phyloP scores from a whole-genome alignment of 768 basidiomycete species.

The Coprinopsis cinerea region DNA sequence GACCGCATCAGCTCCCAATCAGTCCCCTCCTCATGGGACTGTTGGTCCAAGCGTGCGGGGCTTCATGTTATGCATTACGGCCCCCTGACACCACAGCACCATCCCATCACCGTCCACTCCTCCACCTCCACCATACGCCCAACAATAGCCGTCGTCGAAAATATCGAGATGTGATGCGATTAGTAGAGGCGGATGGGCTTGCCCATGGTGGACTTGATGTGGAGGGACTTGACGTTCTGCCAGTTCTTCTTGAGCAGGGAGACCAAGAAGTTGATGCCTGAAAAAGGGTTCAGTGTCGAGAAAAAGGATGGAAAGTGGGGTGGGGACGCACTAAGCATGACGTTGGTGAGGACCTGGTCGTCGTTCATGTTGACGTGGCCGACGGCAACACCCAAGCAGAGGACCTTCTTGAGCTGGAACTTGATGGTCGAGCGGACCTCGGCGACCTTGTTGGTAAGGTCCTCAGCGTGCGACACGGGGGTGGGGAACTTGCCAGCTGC shows the following conservation, averaged over 20 bases:
- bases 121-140: slow-evolving; percentile 12
- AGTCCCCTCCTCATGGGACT: slow-evolving; percentile 61
- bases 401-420: slow-evolving; percentile 99
- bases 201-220: slow-evolving; percentile 99
- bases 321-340: slow-evolving; percentile 80
- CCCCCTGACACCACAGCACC: slow-evolving; percentile 21
- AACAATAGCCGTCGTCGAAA: slow-evolving; percentile 10
- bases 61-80: slow-evolving; percentile 89
- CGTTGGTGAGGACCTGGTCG: slow-evolving; percentile 94
- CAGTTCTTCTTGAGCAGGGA: slow-evolving; percentile 99
- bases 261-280: slow-evolving; percentile 99
- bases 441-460: slow-evolving; percentile 81
- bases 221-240: slow-evolving; percentile 98
- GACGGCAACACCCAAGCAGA: slow-evolving; percentile 98
- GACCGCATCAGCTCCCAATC: slow-evolving; percentile 84
- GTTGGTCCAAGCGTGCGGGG: slow-evolving; percentile 99
- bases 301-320: neutral
- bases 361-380: slow-evolving; percentile 97
- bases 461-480: slow-evolving; percentile 89
- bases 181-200: slow-evolving; percentile 94
- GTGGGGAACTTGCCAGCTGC: slow-evolving; percentile 98
- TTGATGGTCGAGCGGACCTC: slow-evolving; percentile 99
- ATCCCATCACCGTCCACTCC: slow-evolving; percentile 1
- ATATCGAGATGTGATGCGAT: slow-evolving; percentile 15
- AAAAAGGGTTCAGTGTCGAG: slow-evolving; percentile 7